Conservation (phyloP, 2,329 filamentous ascomycete genomes). For the Colletotrichum sp. region DNA sequence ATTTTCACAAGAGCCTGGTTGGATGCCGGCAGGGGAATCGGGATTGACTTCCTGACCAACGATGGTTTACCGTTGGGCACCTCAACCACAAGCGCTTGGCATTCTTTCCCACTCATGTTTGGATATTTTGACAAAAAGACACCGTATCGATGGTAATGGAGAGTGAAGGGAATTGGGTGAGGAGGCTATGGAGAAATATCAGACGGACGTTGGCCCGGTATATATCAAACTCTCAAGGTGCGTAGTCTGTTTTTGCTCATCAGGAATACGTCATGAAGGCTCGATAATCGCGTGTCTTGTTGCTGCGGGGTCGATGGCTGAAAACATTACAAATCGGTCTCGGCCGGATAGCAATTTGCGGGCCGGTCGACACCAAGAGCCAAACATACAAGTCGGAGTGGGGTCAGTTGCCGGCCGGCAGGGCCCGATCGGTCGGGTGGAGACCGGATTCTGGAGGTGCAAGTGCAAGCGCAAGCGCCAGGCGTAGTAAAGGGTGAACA, state of each 20-base stretch:
- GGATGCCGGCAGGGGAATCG: neutral
- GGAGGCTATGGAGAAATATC: neutral
- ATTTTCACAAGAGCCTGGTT: conserved; percentile 30
- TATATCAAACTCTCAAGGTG: neutral
- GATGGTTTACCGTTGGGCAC: neutral
- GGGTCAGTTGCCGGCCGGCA: neutral
- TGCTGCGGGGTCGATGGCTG: neutral
- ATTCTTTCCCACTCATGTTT: neutral
- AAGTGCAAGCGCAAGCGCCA: neutral
- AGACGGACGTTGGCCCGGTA: neutral
- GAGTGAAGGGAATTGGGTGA: neutral
- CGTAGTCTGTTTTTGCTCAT: neutral
- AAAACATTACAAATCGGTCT: neutral
- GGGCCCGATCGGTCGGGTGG: neutral
- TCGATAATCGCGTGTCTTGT: neutral
- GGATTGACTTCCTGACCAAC: conserved; percentile 1
- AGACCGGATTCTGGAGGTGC: neutral
- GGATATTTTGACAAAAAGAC: neutral
- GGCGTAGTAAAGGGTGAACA: neutral
- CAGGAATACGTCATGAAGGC: neutral
- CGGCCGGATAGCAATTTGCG: neutral
- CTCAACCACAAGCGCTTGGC: conserved; percentile 11
- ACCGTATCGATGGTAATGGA: neutral
- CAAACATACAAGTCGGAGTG: neutral
- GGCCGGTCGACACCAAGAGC: neutral